Evolutionary conservation across 2,329 filamentous ascomycete genomes (phyloP), one percentile per base, ranked within the genome.

Genomic region (Neobulgaria alba): DNA sequence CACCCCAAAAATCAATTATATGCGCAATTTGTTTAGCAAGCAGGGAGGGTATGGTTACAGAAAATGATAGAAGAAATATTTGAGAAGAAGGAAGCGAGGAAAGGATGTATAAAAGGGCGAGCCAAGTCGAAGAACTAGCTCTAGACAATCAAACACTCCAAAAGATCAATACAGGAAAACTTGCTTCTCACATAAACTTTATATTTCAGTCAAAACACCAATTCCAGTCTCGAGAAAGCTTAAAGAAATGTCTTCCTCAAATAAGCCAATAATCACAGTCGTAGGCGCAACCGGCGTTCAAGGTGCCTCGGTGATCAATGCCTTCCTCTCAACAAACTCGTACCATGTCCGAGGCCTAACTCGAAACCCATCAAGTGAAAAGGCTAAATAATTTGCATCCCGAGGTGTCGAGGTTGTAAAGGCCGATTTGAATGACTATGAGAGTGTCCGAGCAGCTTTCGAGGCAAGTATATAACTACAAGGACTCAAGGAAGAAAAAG

Each of bases 221-320:
- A n/a, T n/a, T n/a, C n/a, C n/a, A n/a, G n/a, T n/a, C 23, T 26
- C 23, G 7, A 26, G 7, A 26, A 26, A 26, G 7, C 23, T 26
- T 12, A 26, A 10, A n/a, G 29, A 37, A 19, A 48, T 48, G 41
- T 33, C 38, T 1, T 7, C 23, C 12, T 7, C 23, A 7, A 7
- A 7, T 7, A 42, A 36, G 1, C 57, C 56, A 38, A 44, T 62
- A 32, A 39, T 64, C 10, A 58, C 57, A 10, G 62, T 72, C 9
- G 46, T 69, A 29, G 67, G 68, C 15, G 66, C 64, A n/a, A 71
- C 67, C 4, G 68, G 65, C 16, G 67, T 64, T 43, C 68, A 73
- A 41, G 70, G 69, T 33, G 63, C 66, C 12, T 65, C 65, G 4
- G 67, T 73, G 15, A 62, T 66, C 33, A 61, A 61, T 10, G 58